Evolutionary conservation across 768 basidiomycete species (phyloP), one percentile per base, ranked within the genome.

Genomic region (Termitomyces sp.): DNA sequence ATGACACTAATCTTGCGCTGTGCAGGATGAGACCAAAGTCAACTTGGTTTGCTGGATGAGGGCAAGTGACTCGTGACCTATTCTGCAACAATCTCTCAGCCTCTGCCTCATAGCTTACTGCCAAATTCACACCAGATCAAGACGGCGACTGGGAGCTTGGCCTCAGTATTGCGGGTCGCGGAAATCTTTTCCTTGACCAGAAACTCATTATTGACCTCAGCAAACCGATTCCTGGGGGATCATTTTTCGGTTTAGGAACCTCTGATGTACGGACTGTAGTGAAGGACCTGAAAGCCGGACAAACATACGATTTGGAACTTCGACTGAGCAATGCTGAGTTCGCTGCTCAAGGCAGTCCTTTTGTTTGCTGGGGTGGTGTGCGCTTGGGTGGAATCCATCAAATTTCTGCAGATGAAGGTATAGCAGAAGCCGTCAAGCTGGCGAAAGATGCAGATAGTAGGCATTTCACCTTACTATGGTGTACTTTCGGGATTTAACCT

Each of bases 91-190:
- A 50, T 24, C 44, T 20, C 47, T 54, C 10, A 59, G 48, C 30
- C 42, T 45, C 53, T 2, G 18, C n/a, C 32, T 30, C 14, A 44
- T 40, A 80, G 78, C 78, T 74, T 49, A 70, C 73, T 6, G 68
- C 78, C 6, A 74, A 66, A 33, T 81, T 84, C 68, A 69, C 72
- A 32, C 83, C 82, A 37, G 75, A 84, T 65, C 74, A 83, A 73
- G 68, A 76, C 67, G 75, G 82, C 24, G 74, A 82, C 65, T 77
- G 79, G 73, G 78, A 82, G 54, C 68, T 87, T 48, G 79, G 78
- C 3, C 64, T 81, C 53, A 77, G 69, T 62, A 61, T 78, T 47
- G 75, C 78, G 16, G 80, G 80, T 22, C 55, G 64, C 6, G 80
- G 76, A 24, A 81, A 78, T 62, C 69, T 87, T 22, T 86, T 79